Base-by-base conservation (phyloP, 1,284 basidiomycete species). In the Ganoderma sp. region DNA sequence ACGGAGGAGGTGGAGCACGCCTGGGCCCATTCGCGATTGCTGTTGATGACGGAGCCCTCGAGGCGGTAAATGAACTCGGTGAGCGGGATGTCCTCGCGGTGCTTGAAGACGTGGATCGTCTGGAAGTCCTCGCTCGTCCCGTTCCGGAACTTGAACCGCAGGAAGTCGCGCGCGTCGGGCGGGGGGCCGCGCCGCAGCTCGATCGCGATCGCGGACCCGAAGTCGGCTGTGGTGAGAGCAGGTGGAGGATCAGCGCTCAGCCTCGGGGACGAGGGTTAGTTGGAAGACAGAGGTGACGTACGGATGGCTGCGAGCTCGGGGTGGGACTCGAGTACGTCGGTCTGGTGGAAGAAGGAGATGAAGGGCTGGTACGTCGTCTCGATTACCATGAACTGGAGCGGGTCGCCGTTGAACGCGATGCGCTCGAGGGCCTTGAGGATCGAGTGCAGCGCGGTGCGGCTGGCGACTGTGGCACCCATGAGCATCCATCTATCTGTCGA, bases 321-420 rank as follows among this genome's bases (percentile, higher is more conserved):
- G 77, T 88, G 80, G 32, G 84, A 79, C 70, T 86, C 81, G 70
- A 80, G 73, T 68, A 89, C 80, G 65, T 90, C 89, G 19, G 91
- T 89, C 81, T 94, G 87, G 78, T 91, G 88, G 87, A 95, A 91
- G 77, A 96, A 84, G 17, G 93, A 94, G 75, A 96, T 90, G 86
- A 96, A 93, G 19, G 94, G 91, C 79, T 96, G 94, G 84, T 96
- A 96, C 72, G 92, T 92, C 28, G 90, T 90, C 75, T 94, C 84
- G 68, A 92, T 81, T 71, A 94, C 81, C 77, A 90, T 84, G 79
- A 96, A 84, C 75, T 93, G 90, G 67, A 96, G 87, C 50, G 91
- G 88, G 79, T 93, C 89, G 66, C 86, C 88, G 75, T 90, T 87
- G 84, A 91, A 94, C 61, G 90, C 85, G 75, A 96, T 89, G 73